These are phyloP conservation scores for Alternaria consortialis DNA, from an alignment of 2,329 filamentous ascomycete genomes.

Conservation along the genomic window DNA sequence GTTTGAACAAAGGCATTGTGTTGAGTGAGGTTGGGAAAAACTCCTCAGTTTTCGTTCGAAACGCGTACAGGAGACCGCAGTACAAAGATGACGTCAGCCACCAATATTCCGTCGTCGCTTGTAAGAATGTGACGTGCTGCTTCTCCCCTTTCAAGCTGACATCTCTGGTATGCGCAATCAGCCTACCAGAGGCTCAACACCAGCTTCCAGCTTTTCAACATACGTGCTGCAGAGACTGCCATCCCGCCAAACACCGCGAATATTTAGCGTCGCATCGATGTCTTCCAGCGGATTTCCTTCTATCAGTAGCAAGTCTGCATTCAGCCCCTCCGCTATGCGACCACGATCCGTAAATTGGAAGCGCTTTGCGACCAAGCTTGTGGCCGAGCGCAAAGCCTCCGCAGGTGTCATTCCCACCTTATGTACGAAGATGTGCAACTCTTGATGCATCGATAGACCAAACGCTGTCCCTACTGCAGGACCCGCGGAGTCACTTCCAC, in stretches of 20 bases:
- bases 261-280: slow-evolving; percentile 53
- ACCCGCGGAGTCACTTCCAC: slow-evolving; percentile 55
- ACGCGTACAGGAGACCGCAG: no score
- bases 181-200: background rate
- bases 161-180: background rate
- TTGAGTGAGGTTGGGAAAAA: no score
- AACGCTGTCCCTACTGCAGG: slow-evolving; percentile 57
- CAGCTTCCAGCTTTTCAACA: slow-evolving; percentile 24
- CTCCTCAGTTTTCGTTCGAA: no score
- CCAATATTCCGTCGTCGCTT: no score
- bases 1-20: no score
- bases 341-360: slow-evolving; percentile 56
- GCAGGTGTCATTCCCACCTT: slow-evolving; percentile 54
- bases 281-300: slow-evolving; percentile 55
- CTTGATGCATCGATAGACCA: slow-evolving; percentile 55
- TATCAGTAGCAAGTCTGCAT: slow-evolving; percentile 56
- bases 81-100: no score
- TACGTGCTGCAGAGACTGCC: slow-evolving; percentile 45
- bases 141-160: background rate
- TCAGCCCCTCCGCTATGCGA: slow-evolving; percentile 50
- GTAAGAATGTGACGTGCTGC: background rate
- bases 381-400: slow-evolving; percentile 55
- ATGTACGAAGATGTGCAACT: slow-evolving; percentile 54
- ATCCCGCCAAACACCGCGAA: slow-evolving; percentile 57
- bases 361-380: slow-evolving; percentile 50